These are phyloP conservation scores for Gastrodia elata DNA, from an alignment of 106 monocot genomes.

Conservation along the genomic window DNA sequence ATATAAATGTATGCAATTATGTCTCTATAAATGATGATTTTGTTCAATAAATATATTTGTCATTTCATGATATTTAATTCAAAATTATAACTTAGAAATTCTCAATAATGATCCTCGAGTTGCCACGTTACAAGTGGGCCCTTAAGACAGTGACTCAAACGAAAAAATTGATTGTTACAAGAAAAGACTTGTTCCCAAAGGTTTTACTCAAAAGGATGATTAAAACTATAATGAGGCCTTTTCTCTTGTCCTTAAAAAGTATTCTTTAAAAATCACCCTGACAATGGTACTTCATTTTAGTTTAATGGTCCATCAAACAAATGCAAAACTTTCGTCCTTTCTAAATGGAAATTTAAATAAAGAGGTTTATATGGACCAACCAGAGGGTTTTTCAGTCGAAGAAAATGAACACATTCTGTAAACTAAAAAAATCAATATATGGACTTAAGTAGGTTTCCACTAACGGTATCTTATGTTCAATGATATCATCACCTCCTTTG, in stretches of 20 bases:
- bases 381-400: neutral
- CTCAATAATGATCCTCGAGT: too few species aligned
- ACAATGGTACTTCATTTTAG: conserved; percentile 1
- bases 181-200: conserved; percentile 12
- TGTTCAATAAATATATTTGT: too few species aligned
- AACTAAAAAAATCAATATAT: conserved; percentile 13
- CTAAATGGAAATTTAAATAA: conserved; percentile 12
- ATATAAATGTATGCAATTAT: too few species aligned
- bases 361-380: conserved; percentile 10
- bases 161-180: conserved; percentile 22
- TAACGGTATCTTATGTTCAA: conserved; percentile 10
- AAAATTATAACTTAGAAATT: too few species aligned
- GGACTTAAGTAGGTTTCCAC: conserved; percentile 4
- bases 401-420: neutral
- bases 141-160: conserved; percentile 7
- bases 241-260: neutral
- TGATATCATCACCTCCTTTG: neutral
- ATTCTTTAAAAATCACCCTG: conserved; percentile 11
- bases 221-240: conserved; percentile 4
- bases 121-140: conserved; percentile 3
- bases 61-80: too few species aligned
- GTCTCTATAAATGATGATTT: too few species aligned
- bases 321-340: conserved; percentile 11
- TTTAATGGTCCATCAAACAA: conserved; percentile 8
- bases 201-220: conserved; percentile 8